Percentiles rank a stretch among this genome's conserved stretches.
These are phyloP conservation scores for Chamaecyparis obtusa DNA, from an alignment of 75 land plant genomes.

Conservation along the genomic window DNA sequence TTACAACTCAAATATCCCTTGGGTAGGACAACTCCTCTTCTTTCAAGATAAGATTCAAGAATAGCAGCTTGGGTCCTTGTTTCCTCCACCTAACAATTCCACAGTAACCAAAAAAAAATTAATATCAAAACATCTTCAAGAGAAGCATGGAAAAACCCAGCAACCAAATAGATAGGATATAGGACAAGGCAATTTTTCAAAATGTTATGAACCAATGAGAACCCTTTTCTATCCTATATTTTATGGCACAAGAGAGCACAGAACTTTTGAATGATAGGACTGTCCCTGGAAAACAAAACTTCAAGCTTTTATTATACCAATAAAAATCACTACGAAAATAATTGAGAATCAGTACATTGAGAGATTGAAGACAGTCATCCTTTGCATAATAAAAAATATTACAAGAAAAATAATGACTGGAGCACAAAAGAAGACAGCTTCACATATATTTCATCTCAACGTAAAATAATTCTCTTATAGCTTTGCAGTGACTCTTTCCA, in stretches of 20 bases:
- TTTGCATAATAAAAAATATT: no score
- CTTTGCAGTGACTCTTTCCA: no score
- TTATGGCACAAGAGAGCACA: not conserved
- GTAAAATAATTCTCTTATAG: not conserved
- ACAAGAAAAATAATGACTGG: no score
- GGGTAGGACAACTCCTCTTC: constrained; percentile 68
- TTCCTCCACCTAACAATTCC: constrained; percentile 52
- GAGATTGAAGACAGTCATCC: not conserved
- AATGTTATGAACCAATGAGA: not conserved
- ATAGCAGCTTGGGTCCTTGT: constrained; percentile 35
- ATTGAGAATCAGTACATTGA: not conserved
- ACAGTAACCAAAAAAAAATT: not conserved
- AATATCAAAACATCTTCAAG: not conserved
- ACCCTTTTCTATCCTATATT: not conserved
- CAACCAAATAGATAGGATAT: not conserved
- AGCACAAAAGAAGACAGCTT: no score
- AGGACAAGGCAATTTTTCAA: not conserved
- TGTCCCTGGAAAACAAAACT: not conserved
- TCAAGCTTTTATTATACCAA: not conserved
- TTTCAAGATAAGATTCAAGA: constrained; percentile 74
- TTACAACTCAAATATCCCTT: constrained; percentile 57
- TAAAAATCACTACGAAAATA: not conserved
- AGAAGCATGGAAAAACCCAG: not conserved
- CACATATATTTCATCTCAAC: not conserved
- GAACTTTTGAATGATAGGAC: not conserved